Evolutionary conservation across 176 grass and related monocot species (phyloP).

Genomic region (Aegilops longissima): DNA sequence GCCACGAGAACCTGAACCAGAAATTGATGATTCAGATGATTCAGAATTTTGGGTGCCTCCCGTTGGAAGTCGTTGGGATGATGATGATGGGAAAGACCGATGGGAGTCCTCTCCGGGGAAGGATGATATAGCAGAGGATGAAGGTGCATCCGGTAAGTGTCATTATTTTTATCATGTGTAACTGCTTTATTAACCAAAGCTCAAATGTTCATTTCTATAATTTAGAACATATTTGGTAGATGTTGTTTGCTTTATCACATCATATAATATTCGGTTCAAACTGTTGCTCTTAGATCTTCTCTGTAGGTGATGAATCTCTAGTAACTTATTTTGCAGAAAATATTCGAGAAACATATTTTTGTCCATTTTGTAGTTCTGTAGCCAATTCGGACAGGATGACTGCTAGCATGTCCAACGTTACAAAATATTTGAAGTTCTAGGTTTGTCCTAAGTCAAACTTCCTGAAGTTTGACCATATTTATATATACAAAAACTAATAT

Average conservation of each 20-base stretch:
- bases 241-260: background rate
- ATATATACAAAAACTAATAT: no score
- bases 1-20: conserved; percentile 40
- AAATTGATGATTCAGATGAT: conserved; percentile 49
- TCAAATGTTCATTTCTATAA: background rate
- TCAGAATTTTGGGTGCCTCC: conserved; percentile 80
- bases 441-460: no score
- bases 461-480: no score
- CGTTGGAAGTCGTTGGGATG: conserved; percentile 75
- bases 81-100: conserved; percentile 72
- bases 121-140: conserved; percentile 31
- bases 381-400: background rate
- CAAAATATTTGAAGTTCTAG: no score
- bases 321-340: background rate
- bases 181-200: conserved; percentile 12
- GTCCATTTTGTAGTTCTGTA: background rate
- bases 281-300: conserved; percentile 16
- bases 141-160: conserved; percentile 26
- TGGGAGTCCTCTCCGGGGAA: conserved; percentile 52
- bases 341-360: background rate
- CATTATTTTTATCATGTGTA: background rate
- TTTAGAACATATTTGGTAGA: background rate
- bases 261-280: background rate
- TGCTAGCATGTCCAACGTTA: background rate
- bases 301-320: background rate